A percentile compares a stretch with the other conserved stretches of the same genome.
phyloP scores from a whole-genome alignment of 1,139 yeast species.

The Geotrichum europaeum region DNA sequence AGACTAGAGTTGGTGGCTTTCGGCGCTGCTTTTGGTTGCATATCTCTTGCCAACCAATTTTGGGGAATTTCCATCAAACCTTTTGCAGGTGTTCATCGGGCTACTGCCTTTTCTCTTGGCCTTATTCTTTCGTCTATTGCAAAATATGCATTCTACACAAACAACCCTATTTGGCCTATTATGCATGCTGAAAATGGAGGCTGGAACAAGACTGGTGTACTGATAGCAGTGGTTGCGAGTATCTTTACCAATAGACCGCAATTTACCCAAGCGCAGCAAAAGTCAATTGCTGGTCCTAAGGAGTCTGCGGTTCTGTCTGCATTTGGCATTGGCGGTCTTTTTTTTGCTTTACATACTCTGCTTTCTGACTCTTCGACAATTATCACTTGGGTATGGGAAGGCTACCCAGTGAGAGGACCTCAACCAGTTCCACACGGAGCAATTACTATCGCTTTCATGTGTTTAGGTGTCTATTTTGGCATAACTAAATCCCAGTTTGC shows the following conservation, averaged over 20 bases:
- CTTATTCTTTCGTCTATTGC: slow-evolving; percentile 64
- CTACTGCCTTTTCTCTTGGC: slow-evolving; percentile 65
- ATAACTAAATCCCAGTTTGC: slow-evolving; percentile 34
- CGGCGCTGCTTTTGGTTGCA: slow-evolving; percentile 59
- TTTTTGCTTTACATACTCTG: slow-evolving; percentile 69
- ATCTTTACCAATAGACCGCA: slow-evolving; percentile 44
- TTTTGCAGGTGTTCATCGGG: slow-evolving; percentile 45
- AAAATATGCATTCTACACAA: slow-evolving; percentile 71
- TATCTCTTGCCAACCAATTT: slow-evolving; percentile 59
- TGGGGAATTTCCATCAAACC: slow-evolving; percentile 44
- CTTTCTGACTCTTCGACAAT: slow-evolving; percentile 80
- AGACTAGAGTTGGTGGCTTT: slow-evolving; percentile 61
- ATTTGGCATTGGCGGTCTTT: slow-evolving; percentile 68
- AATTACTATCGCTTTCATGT: slow-evolving; percentile 54
- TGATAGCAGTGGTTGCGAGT: slow-evolving; percentile 59
- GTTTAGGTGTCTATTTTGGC: slow-evolving; percentile 51
- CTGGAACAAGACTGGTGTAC: slow-evolving; percentile 64
- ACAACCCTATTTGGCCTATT: slow-evolving; percentile 95
- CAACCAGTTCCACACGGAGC: slow-evolving; percentile 85
- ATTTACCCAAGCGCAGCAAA: slow-evolving; percentile 22
- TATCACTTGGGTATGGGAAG: slow-evolving; percentile 91
- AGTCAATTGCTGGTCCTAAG: slow-evolving; percentile 27
- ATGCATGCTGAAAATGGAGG: slow-evolving; percentile 87
- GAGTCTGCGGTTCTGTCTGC: slow-evolving; percentile 45
- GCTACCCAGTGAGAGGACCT: slow-evolving; percentile 83